These are phyloP conservation scores for Botrytis pseudocinerea DNA, from an alignment of 2,329 filamentous ascomycete species.

Conservation along the genomic window DNA sequence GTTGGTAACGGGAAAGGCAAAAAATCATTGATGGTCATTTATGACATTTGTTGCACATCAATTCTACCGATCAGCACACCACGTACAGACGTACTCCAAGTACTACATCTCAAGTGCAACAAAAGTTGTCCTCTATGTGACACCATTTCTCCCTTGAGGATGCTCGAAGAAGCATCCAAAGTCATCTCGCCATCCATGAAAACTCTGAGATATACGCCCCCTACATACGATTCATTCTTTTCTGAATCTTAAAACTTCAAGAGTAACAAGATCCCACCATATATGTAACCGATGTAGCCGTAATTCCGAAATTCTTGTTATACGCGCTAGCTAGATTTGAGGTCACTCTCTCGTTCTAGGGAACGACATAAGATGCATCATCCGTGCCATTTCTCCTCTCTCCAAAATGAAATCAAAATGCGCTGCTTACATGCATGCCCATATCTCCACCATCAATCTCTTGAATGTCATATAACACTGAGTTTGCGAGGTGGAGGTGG, in stretches of 20 bases:
- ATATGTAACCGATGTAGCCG: not conserved
- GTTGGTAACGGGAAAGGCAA: constrained; percentile 54
- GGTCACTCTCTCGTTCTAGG: not conserved
- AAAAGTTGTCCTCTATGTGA: not conserved
- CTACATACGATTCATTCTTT: not conserved
- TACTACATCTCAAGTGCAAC: not conserved
- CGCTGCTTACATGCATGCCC: not conserved
- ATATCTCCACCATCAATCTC: not conserved
- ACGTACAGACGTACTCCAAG: not conserved
- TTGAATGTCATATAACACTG: not conserved
- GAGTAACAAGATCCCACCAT: not conserved
- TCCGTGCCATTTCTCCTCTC: not conserved
- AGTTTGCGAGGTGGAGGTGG: not conserved
- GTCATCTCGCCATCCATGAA: not conserved
- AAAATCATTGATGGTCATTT: constrained; percentile 19
- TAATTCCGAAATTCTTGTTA: too few relatives aligned
- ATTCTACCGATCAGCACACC: not conserved
- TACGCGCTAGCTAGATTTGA: not conserved
- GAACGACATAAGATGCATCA: not conserved
- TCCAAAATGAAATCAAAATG: too few relatives aligned
- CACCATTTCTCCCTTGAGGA: not conserved
- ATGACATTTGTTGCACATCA: not conserved
- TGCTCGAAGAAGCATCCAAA: not conserved
- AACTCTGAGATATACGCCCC: not conserved
- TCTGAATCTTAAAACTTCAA: not conserved